Percentiles rank a stretch among this genome's conserved stretches.
Evolutionary conservation across 257 asterid species (phyloP).

Genomic region (Ilex asprella): DNA sequence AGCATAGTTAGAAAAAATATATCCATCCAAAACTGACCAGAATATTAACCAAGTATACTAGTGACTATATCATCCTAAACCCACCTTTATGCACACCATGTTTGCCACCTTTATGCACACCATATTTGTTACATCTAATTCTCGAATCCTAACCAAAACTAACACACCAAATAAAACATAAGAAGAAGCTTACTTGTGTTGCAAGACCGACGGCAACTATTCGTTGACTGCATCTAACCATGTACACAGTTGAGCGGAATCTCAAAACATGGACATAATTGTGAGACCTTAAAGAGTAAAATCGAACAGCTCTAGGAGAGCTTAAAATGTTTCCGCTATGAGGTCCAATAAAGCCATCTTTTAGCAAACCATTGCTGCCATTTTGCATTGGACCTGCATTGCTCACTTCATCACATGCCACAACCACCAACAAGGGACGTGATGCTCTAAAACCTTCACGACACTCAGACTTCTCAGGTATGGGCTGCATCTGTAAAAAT

Average conservation of each 20-base stretch:
- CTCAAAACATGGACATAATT: slow-evolving; percentile 42
- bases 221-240: slow-evolving; percentile 46
- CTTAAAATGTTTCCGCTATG: slow-evolving; percentile 21
- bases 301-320: slow-evolving; percentile 39
- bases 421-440: slow-evolving; percentile 45
- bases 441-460: slow-evolving; percentile 34
- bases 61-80: no score
- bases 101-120: no score
- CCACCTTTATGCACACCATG: no score
- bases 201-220: slow-evolving; percentile 50
- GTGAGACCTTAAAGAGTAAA: slow-evolving; percentile 46
- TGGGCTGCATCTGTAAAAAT: slow-evolving; percentile 38
- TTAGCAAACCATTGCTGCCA: slow-evolving; percentile 26
- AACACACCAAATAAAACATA: not conserved
- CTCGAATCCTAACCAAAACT: no score
- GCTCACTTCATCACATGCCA: slow-evolving; percentile 35
- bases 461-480: slow-evolving; percentile 31
- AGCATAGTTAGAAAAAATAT: not conserved
- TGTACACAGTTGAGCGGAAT: slow-evolving; percentile 39
- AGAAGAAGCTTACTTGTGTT: slow-evolving; percentile 29
- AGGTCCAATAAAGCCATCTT: slow-evolving; percentile 18
- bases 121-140: no score
- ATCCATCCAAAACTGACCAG: not conserved
- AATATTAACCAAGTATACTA: not conserved
- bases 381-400: slow-evolving; percentile 21